A percentile compares a stretch with the other conserved stretches of the same genome.
Evolutionary conservation across 768 basidiomycete genomes (phyloP).

Genomic region (Xerocomellus amylosporus): DNA sequence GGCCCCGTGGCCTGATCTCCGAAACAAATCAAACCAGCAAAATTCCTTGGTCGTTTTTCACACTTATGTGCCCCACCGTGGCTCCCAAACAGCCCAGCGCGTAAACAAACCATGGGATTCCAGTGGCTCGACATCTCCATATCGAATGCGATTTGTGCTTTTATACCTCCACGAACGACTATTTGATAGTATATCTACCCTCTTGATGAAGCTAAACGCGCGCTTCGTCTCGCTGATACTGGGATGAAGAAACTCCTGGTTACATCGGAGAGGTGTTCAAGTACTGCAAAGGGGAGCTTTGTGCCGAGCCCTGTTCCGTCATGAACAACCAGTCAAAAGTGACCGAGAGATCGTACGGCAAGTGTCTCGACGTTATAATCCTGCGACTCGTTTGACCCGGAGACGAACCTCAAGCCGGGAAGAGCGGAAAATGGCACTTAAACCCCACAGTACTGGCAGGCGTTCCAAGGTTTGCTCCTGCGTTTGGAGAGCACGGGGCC

Average conservation of each 20-base stretch:
- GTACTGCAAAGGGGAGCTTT: slow-evolving; percentile 33
- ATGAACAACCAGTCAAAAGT: slow-evolving; percentile 35
- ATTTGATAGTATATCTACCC: slow-evolving; percentile 31
- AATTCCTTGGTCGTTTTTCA: too few species aligned
- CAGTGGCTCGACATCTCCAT: slow-evolving; percentile 14
- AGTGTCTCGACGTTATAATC: slow-evolving; percentile 37
- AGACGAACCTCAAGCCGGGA: slow-evolving; percentile 26
- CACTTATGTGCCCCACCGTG: too few species aligned
- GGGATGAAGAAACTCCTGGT: slow-evolving; percentile 38
- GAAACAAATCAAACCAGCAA: too few species aligned
- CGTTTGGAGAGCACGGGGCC: slow-evolving; percentile 30
- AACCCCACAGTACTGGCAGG: slow-evolving; percentile 16
- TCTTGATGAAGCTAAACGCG: slow-evolving; percentile 31
- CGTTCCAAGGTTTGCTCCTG: slow-evolving; percentile 31
- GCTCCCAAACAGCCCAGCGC: background rate
- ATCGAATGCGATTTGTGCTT: slow-evolving; percentile 38
- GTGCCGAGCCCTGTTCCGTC: slow-evolving; percentile 29
- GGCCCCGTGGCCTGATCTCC: background rate
- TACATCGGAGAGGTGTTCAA: slow-evolving; percentile 35
- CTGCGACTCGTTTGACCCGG: slow-evolving; percentile 37
- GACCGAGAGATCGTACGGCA: slow-evolving; percentile 34
- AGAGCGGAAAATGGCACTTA: slow-evolving; percentile 26
- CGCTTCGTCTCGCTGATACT: slow-evolving; percentile 25
- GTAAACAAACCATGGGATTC: background rate
- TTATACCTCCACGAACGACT: slow-evolving; percentile 29